Evolutionary conservation across 2,329 filamentous ascomycete species (phyloP).

Genomic region (Claviceps humidiphila): DNA sequence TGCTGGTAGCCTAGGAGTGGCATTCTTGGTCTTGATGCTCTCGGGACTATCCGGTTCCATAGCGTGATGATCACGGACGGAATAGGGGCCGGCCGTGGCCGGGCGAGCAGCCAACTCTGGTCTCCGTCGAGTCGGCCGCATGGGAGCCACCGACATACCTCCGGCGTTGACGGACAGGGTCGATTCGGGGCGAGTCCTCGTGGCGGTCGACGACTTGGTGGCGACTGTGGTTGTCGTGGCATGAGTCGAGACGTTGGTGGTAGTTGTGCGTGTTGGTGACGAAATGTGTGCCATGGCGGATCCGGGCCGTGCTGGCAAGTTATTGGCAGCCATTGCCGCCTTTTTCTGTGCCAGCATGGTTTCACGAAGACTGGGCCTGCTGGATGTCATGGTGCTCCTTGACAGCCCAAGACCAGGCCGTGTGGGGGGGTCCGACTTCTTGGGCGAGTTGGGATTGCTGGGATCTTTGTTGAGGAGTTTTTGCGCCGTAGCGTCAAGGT

Average conservation of each 20-base stretch:
- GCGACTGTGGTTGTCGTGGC: constrained; percentile 9
- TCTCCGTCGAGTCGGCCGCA: constrained; percentile 44
- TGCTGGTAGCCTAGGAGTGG: constrained; percentile 31
- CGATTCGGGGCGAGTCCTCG: constrained; percentile 28
- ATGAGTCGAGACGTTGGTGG: constrained; percentile 19
- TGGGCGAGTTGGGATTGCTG: constrained; percentile 61
- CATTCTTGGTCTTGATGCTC: constrained; percentile 29
- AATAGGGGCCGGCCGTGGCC: constrained; percentile 53
- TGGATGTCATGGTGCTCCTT: constrained; percentile 44
- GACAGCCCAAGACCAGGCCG: constrained; percentile 48
- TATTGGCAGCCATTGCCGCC: constrained; percentile 34
- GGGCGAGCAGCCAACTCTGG: constrained; percentile 46
- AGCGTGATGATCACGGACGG: constrained; percentile 37
- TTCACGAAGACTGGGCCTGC: constrained; percentile 62
- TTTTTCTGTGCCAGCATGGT: constrained; percentile 74
- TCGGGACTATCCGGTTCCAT: constrained; percentile 32
- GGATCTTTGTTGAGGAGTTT: constrained; percentile 71
- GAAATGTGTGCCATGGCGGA: constrained; percentile 52
- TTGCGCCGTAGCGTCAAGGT: constrained; percentile 65
- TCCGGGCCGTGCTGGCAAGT: constrained; percentile 43
- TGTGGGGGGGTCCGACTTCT: constrained; percentile 31
- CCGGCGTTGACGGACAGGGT: constrained; percentile 34
- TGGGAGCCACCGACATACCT: constrained; percentile 50
- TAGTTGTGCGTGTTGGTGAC: constrained; percentile 28
- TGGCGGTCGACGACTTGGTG: constrained; percentile 20